Base-by-base conservation (phyloP, 192 early-diverging fungal genomes). In the Fimicolochytrium jonesii region DNA sequence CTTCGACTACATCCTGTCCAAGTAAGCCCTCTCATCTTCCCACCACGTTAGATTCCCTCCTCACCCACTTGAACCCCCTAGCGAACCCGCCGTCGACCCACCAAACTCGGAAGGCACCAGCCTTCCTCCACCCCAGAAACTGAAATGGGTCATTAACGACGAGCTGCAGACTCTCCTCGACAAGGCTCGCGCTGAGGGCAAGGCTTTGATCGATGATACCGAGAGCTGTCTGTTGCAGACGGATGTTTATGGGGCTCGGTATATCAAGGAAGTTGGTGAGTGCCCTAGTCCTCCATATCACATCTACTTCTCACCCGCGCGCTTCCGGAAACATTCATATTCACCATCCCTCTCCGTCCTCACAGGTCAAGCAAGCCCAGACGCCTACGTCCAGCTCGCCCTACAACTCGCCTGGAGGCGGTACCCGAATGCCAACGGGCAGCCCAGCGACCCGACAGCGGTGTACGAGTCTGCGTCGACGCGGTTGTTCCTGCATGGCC, bases 341-440 rank as follows among this genome's bases (percentile, higher is more conserved):
- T n/a, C n/a, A n/a, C n/a, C n/a, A n/a, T n/a, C n/a, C n/a, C n/a
- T n/a, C n/a, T n/a, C n/a, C n/a, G n/a, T n/a, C n/a, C n/a, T 11
- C 1, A 46, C 69, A 80, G 80, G 78, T 22, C 86, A 90, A 50
- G 73, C 84, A 49, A 90, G 88, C 39, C 92, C 93, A 26, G 95
- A 98, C 71, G 90, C 90, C 0, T 98, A 81, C 73, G 75, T 96
- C 34, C 95, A 98, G 74, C 79, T 98, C 71, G 92, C 85, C 0
- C 73, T 95, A 29, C 95, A 98, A 62, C 62, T 92, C 7, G 86
- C 95, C 6, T 92, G 90, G 76, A 81, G 83, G 60, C 78, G 90
- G 4, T 77, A 85, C 18, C 82, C 92, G 68, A 86, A 86, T 17
- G 68, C 75, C 6, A 31, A 30, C 18, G 61, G 48, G 18, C 23